Conservation (phyloP, 2,329 filamentous ascomycete genomes). For the Elsinoe arachidis region DNA sequence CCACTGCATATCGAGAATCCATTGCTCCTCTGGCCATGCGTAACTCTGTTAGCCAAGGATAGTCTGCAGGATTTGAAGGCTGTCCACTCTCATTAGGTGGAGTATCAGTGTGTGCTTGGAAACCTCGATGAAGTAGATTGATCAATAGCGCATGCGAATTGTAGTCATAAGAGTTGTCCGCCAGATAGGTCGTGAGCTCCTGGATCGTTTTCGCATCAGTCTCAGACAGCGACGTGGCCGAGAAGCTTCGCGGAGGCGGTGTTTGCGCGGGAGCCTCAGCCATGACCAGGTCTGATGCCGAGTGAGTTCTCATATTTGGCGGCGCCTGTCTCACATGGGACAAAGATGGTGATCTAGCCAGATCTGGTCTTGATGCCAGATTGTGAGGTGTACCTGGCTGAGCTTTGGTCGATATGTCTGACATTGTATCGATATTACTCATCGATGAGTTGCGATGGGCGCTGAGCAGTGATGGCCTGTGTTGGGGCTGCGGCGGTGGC, state of each 20-base stretch:
- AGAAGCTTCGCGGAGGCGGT: constrained; percentile 35
- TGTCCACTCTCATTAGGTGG: constrained; percentile 14
- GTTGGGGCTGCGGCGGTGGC: constrained; percentile 5
- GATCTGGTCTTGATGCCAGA: constrained; percentile 33
- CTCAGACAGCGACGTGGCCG: constrained; percentile 34
- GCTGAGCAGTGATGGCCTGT: constrained; percentile 15
- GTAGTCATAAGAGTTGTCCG: constrained; percentile 42
- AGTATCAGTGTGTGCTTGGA: constrained; percentile 33
- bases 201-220: constrained; percentile 36
- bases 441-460: constrained; percentile 35
- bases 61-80: constrained; percentile 31
- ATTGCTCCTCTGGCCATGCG: constrained; percentile 48
- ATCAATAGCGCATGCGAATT: constrained; percentile 41
- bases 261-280: constrained; percentile 37
- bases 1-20: constrained; percentile 58
- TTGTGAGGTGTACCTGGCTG: constrained; percentile 7
- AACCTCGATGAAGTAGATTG: constrained; percentile 40
- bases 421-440: constrained; percentile 40
- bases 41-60: constrained; percentile 38
- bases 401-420: constrained; percentile 21
- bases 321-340: constrained; percentile 13
- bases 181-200: constrained; percentile 35
- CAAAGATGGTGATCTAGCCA: constrained; percentile 32
- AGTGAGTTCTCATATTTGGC: constrained; percentile 18
- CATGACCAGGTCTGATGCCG: constrained; percentile 39